phyloP scores from a whole-genome alignment of 192 early-diverging fungal genomes.

The Umbelopsis sp. region DNA sequence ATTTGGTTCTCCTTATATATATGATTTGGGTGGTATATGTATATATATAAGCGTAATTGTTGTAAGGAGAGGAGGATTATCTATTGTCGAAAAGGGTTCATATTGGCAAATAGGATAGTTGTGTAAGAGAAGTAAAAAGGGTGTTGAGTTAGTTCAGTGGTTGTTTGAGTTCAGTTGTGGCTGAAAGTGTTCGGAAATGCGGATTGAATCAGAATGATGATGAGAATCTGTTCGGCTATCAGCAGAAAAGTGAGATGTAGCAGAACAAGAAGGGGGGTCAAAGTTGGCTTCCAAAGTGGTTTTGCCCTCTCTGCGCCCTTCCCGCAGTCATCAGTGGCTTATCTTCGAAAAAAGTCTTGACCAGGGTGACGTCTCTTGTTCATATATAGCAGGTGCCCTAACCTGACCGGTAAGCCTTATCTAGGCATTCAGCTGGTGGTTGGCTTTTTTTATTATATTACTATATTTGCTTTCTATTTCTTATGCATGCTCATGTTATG shows the following conservation, averaged over 20 bases:
- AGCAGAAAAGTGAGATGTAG: conserved; percentile 15
- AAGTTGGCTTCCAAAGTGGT: conserved; percentile 13
- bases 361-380: conserved; percentile 11
- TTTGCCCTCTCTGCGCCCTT: neutral
- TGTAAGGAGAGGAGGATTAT: conserved; percentile 6
- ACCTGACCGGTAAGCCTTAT: conserved; percentile 9
- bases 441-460: neutral
- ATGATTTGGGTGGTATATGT: conserved; percentile 14
- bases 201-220: neutral
- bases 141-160: neutral
- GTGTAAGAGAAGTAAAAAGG: neutral
- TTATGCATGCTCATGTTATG: neutral
- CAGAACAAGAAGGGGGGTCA: conserved; percentile 6
- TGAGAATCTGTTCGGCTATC: neutral
- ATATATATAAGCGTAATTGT: conserved; percentile 12
- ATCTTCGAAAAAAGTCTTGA: neutral
- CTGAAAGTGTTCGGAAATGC: too few relatives aligned
- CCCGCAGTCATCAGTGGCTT: conserved; percentile 19
- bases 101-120: neutral
- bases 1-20: conserved; percentile 9
- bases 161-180: neutral
- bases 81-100: neutral
- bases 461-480: neutral
- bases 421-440: neutral
- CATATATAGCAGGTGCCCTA: conserved; percentile 16